These are phyloP conservation scores for Fusarium aywerte DNA, from an alignment of 2,329 filamentous ascomycete genomes.

Conservation along the genomic window DNA sequence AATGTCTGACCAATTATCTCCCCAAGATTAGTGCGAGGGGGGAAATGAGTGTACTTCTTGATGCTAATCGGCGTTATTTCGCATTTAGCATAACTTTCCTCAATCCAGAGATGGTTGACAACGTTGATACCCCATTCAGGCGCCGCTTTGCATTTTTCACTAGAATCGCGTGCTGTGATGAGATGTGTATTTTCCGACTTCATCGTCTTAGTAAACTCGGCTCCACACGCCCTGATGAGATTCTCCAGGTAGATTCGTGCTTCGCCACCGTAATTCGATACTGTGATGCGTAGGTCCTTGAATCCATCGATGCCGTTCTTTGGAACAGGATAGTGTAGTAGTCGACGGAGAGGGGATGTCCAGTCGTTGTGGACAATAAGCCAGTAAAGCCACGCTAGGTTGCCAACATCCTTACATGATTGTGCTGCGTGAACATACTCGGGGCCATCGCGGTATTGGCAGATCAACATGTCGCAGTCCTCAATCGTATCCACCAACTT, in stretches of 20 bases:
- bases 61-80: conserved; percentile 77
- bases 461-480: conserved; percentile 84
- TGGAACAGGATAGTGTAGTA: conserved; percentile 91
- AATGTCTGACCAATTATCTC: conserved; percentile 92
- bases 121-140: conserved; percentile 91
- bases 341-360: conserved; percentile 83
- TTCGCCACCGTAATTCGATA: conserved; percentile 97
- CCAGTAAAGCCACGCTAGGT: conserved; percentile 92
- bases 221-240: conserved; percentile 83
- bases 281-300: conserved; percentile 78
- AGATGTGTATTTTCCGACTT: conserved; percentile 96
- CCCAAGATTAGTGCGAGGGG: conserved; percentile 86
- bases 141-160: conserved; percentile 93
- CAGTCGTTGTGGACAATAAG: conserved; percentile 89
- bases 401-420: conserved; percentile 84
- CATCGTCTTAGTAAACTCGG: conserved; percentile 93
- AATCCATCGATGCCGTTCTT: conserved; percentile 83
- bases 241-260: conserved; percentile 94
- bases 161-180: conserved; percentile 86
- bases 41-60: conserved; percentile 85
- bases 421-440: conserved; percentile 83
- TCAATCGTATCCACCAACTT: conserved; percentile 71
- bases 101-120: conserved; percentile 95
- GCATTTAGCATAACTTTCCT: conserved; percentile 95
- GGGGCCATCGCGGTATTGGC: conserved; percentile 83